Evolutionary conservation across 2,329 filamentous ascomycete genomes (phyloP), one percentile per base, ranked within the genome.

Genomic region (Penicillium sp.): DNA sequence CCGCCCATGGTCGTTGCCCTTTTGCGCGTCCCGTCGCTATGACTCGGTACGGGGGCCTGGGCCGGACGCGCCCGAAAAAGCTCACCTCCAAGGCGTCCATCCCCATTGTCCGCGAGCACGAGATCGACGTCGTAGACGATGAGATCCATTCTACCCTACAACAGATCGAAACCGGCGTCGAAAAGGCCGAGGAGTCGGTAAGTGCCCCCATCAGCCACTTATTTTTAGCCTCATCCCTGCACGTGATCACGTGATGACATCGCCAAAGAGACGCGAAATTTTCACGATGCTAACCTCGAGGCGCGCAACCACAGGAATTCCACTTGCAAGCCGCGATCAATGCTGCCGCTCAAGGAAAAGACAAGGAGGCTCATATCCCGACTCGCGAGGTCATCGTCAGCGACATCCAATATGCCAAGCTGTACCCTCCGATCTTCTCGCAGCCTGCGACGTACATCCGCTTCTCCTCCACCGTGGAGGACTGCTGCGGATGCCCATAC

Each of bases 381-480:
- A 89, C 87, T 45, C 87, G 86, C 61, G 86, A 89, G 70, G 86
- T 86, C 63, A 80, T 84, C 65, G 78, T 82, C 70, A 85, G 84
- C 76, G 82, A 80, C 65, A 82, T 94, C 77, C 86, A 91, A 78
- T 99, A 97, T 88, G 91, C 96, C 77, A 86, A 89, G 71, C 85
- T 97, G 69, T 98, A 98, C 75, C 86, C 89, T 52, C 87, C 86
- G 65, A 81, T 83, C 59, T 97, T 94, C 78, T 85, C 88, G 71
- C 90, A 96, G 76, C 92, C 95, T 54, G 88, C 89, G 62, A 95
- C 93, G 62, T 98, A 98, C 78, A 96, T 99, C 75, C 92, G 94
- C 66, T 98, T 96, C 80, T 98, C 95, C 65, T 94, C 96, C 67
- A 99, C 95, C 2, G 94, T 99, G 62, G 95, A 99, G 79, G 95